Evolutionary conservation across 2,329 filamentous ascomycete species (phyloP).

Genomic region (Fusarium sp.): DNA sequence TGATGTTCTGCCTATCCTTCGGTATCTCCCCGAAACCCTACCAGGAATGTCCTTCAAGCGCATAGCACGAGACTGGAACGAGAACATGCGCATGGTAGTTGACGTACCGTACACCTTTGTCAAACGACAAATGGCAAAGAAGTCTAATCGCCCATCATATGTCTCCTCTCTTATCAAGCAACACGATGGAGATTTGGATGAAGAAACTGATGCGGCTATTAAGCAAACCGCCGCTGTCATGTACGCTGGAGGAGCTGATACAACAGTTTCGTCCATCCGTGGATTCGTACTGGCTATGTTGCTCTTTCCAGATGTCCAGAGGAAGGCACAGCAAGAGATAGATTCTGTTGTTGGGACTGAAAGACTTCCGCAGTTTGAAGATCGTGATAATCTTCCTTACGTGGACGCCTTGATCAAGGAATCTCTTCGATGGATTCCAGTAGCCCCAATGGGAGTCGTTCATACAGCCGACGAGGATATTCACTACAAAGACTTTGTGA

Average conservation of each 20-base stretch:
- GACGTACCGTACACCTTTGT: slow-evolving; percentile 40
- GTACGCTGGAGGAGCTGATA: slow-evolving; percentile 1
- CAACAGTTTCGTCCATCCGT: background rate
- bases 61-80: slow-evolving; percentile 32
- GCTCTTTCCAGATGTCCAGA: slow-evolving; percentile 18
- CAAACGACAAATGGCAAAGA: slow-evolving; percentile 23
- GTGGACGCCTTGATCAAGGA: slow-evolving; percentile 43
- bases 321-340: slow-evolving; percentile 36
- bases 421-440: slow-evolving; percentile 35
- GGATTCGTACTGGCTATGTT: slow-evolving; percentile 29
- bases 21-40: slow-evolving; percentile 37
- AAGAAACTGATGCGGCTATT: background rate
- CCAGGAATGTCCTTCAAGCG: slow-evolving; percentile 41
- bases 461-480: slow-evolving; percentile 46
- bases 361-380: slow-evolving; percentile 35
- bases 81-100: background rate
- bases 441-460: slow-evolving; percentile 45
- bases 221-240: background rate
- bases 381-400: slow-evolving; percentile 40
- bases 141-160: slow-evolving; percentile 20
- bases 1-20: slow-evolving; percentile 39
- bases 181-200: background rate
- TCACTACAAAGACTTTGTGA: slow-evolving; percentile 16
- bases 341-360: slow-evolving; percentile 35
- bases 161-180: slow-evolving; percentile 32